Evolutionary conservation across 2,329 filamentous ascomycete genomes (phyloP).

Genomic region (Xylaria sp.): DNA sequence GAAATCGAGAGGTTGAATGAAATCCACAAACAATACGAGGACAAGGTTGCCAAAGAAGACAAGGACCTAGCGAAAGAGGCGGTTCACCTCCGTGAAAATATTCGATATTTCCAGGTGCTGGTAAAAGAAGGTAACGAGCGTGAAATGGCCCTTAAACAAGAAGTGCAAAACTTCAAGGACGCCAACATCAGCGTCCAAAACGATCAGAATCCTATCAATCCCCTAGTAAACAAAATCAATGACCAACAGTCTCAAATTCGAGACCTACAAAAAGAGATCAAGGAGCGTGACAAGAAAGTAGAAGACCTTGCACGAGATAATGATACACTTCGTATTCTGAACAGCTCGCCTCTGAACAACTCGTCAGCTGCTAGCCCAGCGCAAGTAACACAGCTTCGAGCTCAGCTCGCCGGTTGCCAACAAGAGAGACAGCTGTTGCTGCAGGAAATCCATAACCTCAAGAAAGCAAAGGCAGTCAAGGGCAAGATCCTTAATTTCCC

Average conservation of each 20-base stretch:
- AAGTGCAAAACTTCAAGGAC: constrained; percentile 33
- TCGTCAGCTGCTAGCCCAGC: not conserved
- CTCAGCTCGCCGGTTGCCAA: constrained; percentile 1
- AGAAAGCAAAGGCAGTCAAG: constrained; percentile 18
- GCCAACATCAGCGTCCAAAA: constrained; percentile 27
- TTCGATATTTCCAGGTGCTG: constrained; percentile 7
- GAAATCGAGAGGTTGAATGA: constrained; percentile 36
- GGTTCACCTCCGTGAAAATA: constrained; percentile 18
- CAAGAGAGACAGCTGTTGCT: constrained; percentile 29
- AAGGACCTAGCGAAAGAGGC: constrained; percentile 13
- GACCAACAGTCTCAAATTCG: constrained; percentile 11
- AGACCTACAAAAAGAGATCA: constrained; percentile 11
- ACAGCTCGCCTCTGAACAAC: not conserved
- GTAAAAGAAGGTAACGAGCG: constrained; percentile 19
- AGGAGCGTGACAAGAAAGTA: constrained; percentile 21
- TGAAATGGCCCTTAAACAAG: constrained; percentile 21
- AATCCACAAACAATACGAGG: constrained; percentile 37
- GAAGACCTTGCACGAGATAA: constrained; percentile 24
- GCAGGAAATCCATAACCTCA: constrained; percentile 27
- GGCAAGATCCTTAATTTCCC: constrained; percentile 35
- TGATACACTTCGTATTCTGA: constrained; percentile 27
- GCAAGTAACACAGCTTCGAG: constrained; percentile 22
- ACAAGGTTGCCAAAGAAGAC: constrained; percentile 5
- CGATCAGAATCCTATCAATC: not conserved
- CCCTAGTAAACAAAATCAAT: constrained; percentile 20